Conservation (phyloP, 2,329 filamentous ascomycete species). For the Pseudocercospora eumusae region DNA sequence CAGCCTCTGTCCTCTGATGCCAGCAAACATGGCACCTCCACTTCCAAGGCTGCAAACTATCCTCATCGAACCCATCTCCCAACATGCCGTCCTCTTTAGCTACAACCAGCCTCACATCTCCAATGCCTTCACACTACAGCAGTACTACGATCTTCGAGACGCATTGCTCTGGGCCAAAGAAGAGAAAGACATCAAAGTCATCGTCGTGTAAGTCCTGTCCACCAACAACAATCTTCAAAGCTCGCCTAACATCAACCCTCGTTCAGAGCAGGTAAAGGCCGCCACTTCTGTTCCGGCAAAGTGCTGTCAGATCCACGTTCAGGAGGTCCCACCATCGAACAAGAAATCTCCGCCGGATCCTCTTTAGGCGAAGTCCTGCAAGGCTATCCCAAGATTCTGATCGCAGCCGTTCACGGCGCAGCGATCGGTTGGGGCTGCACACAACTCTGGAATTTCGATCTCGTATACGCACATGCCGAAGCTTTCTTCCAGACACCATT, state of each 20-base stretch:
- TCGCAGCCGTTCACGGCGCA: conserved; percentile 12
- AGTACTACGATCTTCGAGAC: background rate
- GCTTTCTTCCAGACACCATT: conserved; percentile 12
- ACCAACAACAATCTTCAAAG: too few relatives aligned
- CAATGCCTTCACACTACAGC: conserved; percentile 10
- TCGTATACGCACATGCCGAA: conserved; percentile 12
- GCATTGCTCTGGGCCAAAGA: conserved; percentile 2
- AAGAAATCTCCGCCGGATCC: conserved; percentile 16
- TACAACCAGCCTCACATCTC: conserved; percentile 10
- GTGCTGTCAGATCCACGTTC: conserved; percentile 1
- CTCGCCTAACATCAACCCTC: too few relatives aligned
- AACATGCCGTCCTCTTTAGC: background rate
- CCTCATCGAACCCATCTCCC: conserved; percentile 3
- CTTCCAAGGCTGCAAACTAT: background rate
- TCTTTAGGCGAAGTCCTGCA: conserved; percentile 6
- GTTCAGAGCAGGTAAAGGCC: background rate
- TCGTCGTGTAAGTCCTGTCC: background rate
- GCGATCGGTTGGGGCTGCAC: conserved; percentile 16
- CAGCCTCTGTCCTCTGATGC: background rate
- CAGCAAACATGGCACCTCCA: background rate
- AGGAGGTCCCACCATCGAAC: conserved; percentile 3
- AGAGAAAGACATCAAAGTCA: background rate
- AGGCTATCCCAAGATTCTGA: conserved; percentile 11
- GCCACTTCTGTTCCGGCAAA: conserved; percentile 11
- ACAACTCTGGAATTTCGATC: conserved; percentile 14